Evolutionary conservation across 176 grass and related monocot species (phyloP), one percentile per base, ranked within the genome.

Genomic region (Areca catechu): DNA sequence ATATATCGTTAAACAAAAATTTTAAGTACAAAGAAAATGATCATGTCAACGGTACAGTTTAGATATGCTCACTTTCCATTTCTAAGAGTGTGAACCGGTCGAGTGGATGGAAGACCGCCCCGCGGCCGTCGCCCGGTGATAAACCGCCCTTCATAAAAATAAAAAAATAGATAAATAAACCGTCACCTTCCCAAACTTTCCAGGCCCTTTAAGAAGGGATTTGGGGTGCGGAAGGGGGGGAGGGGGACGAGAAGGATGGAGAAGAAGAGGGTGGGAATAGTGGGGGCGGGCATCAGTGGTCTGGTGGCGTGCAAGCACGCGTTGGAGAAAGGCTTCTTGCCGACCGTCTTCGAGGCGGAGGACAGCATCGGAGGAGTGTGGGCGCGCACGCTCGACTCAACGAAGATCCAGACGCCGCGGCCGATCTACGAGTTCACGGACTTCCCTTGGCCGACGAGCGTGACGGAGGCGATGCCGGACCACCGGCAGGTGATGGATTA

Each of bases 251-350:
- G 34, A 10, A 10, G 7, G 5, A 83, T 61, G 55, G 67, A 78
- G 63, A 67, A 64, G 73, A 86, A 79, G 67, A 23, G 86, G 19
- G 74, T 95, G 71, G 73, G 65, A 7, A 65, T 89, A 55, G 69
- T 89, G 3, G 90, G 90, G 23, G 86, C 86, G 21, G 90, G 90
- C 68, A 60, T 79, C 21, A 95, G 90, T 51, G 86, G 91, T 5
- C 56, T 90, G n/a, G 69, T 73, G 14, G 75, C 90, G 63, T 95
- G 86, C 83, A 95, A 90, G 78, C 82, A 86, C 52, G 79, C 74
- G 17, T 63, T 80, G 52, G 77, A 79, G 7, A 19, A 69, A 10
- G 83, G 86, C 6, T 86, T 90, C 77, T 49, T 69, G 48, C 91
- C 86, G 5, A 54, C 84, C 23, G 80, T 90, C 30, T 90, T 82